These are phyloP conservation scores for Incumbomyces delicatus DNA, from an alignment of 2,329 filamentous ascomycete genomes.

Conservation along the genomic window DNA sequence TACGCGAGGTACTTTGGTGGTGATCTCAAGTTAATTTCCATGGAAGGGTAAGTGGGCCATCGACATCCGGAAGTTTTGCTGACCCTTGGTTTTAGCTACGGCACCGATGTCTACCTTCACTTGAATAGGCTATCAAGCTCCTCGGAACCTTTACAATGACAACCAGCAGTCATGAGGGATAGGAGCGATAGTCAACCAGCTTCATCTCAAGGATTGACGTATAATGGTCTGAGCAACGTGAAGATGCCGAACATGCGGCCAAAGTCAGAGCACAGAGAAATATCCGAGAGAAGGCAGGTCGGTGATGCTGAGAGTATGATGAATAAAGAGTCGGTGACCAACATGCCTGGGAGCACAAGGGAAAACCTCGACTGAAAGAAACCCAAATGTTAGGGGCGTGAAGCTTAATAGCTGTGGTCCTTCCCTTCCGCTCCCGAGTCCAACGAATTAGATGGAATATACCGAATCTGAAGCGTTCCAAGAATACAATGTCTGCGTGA, in stretches of 20 bases:
- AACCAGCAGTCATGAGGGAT: constrained; percentile 59
- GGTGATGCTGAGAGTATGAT: constrained; percentile 75
- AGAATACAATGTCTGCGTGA: too few relatives aligned
- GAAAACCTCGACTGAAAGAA: constrained; percentile 18
- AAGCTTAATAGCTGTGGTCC: too few relatives aligned
- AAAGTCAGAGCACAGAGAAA: constrained; percentile 58
- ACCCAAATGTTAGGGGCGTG: neutral
- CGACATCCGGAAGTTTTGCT: constrained; percentile 7
- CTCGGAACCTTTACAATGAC: constrained; percentile 92
- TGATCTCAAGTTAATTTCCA: constrained; percentile 93
- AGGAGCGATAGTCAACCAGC: constrained; percentile 1
- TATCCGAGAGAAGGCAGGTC: constrained; percentile 81
- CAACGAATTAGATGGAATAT: too few relatives aligned
- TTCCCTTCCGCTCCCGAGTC: too few relatives aligned
- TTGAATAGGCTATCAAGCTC: constrained; percentile 91
- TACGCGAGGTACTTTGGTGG: constrained; percentile 97
- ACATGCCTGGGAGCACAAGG: constrained; percentile 15
- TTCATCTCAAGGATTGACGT: constrained; percentile 53
- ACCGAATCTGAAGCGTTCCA: too few relatives aligned
- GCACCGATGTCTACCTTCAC: constrained; percentile 96
- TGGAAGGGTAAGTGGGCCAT: constrained; percentile 72
- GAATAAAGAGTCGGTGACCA: constrained; percentile 37
- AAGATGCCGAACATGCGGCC: constrained; percentile 51
- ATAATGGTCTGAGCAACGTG: constrained; percentile 26
- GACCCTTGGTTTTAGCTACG: constrained; percentile 55